Evolutionary conservation across 2,329 filamentous ascomycete genomes (phyloP), one percentile per base, ranked within the genome.

Genomic region (Fusarium keratoplasticum): DNA sequence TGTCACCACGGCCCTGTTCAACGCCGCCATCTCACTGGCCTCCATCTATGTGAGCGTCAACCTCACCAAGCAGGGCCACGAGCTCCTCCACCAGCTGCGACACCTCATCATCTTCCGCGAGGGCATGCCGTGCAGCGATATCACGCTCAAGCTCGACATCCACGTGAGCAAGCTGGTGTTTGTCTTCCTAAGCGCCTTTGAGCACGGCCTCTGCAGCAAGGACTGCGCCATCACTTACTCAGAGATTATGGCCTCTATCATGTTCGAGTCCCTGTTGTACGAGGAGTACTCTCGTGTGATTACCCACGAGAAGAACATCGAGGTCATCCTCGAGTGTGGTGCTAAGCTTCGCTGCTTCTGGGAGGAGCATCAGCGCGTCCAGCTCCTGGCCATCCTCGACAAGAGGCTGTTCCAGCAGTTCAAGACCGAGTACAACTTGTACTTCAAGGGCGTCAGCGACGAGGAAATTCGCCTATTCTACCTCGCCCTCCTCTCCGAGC

Each of bases 81-180:
- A 86, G 66, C 77, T 89, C 2, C 82, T 88, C 10, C 83, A 85
- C 6, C 86, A 89, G 70, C 76, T 89, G 20, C 87, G 87, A 33
- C 83, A 86, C 31, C 84, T 89, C 68, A 81, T 88, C 52, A 84
- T 88, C 64, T 86, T 87, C 68, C 54, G 68, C 18, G 77, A 71
- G 16, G 47, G 38, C 0, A 68, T 76, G 59, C 84, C 85, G 22
- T 82, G 84, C 42, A 82, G 79, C 2, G 81, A 82, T 20, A 78
- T 84, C 14, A 81, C 79, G 2, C 78, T 87, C 71, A 83, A 83
- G 67, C 70, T 86, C 13, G 76, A 82, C 2, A 76, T 78, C 2
- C 79, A 81, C 44, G 73, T 83, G 42, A 81, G 78, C 60, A 83
- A 81, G 66, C 77, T 80, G 0, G 81, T 83, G 5, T 83, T 87